Evolutionary conservation across 805 yeast species (phyloP).

Genomic region (Pichia cabralensis): DNA sequence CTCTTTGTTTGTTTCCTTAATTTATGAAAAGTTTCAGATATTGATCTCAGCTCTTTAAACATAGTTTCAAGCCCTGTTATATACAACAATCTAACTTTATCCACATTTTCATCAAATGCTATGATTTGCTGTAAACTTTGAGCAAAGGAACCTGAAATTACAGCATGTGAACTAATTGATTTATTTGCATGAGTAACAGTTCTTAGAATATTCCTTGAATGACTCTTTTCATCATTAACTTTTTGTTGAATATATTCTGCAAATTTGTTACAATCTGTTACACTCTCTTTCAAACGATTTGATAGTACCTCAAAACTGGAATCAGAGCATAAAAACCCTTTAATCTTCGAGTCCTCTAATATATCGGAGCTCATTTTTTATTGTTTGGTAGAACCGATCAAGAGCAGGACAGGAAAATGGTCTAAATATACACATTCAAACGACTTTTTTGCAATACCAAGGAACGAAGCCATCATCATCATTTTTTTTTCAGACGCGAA

Average conservation of each 20-base stretch:
- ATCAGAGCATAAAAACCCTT: conserved; percentile 52
- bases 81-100: conserved; percentile 63
- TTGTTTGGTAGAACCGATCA: not conserved
- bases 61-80: conserved; percentile 73
- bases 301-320: conserved; percentile 67
- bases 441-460: too few species aligned
- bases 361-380: conserved; percentile 16
- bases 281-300: conserved; percentile 65
- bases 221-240: conserved; percentile 70
- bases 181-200: conserved; percentile 39
- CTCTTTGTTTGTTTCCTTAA: conserved; percentile 74
- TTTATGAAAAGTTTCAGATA: conserved; percentile 59
- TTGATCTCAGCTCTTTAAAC: conserved; percentile 72
- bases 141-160: conserved; percentile 40
- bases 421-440: too few species aligned
- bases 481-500: too few species aligned
- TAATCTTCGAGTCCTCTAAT: conserved; percentile 42
- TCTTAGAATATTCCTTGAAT: conserved; percentile 64
- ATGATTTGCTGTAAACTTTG: conserved; percentile 57
- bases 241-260: conserved; percentile 69
- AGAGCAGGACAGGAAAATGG: too few species aligned
- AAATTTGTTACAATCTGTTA: conserved; percentile 78
- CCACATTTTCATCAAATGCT: conserved; percentile 63
- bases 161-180: conserved; percentile 32
- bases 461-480: too few species aligned